Evolutionary conservation across 768 basidiomycete species (phyloP), one percentile per base, ranked within the genome.

Genomic region (Leucocoprinus birnbaumii): DNA sequence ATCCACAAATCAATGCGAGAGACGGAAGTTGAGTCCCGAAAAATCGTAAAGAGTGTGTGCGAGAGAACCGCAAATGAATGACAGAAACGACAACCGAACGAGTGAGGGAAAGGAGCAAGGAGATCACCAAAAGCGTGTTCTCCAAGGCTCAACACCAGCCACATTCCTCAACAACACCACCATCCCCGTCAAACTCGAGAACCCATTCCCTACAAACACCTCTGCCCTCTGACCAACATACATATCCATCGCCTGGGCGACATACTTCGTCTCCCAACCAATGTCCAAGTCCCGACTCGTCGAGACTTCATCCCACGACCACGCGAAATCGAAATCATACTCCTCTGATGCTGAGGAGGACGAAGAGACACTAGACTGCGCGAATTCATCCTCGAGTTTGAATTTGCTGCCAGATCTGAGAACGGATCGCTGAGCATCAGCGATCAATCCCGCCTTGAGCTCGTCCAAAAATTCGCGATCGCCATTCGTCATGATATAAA

Each of bases 401-500:
- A 38, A n/a, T 38, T 38, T 38, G 38, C n/a, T 38, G 16, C 16
- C 13, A 3, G 16, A 13, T 3, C 34, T 14, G 25, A 41, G 11
- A 18, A 5, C 35, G 19, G 25, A 48, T 7, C 45, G 35, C 10
- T 45, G 16, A 4, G 31, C 41, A 4, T 55, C 58, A 26, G 18
- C 42, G 19, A 51, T 18, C 37, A 87, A 62, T 16, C 72, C 77
- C 3, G 34, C 40, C 63, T 71, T 76, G 44, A 85, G 65, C 53
- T 79, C 73, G 0, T 55, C 61, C 38, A 85, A 60, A 81, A 81
- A 89, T 37, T 62, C 67, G 26, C 54, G 56, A 42, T 78, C 71
- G 6, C 76, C 87, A 55, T 89, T 89, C 40, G 85, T 85, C 80
- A 87, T 78, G 48, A 88, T 67, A 58, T 84, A 88, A 25, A 89